Evolutionary conservation across 352 stramenopile species (phyloP), one percentile per base, ranked within the genome.

Genomic region (Pelagophyceae sp.): DNA sequence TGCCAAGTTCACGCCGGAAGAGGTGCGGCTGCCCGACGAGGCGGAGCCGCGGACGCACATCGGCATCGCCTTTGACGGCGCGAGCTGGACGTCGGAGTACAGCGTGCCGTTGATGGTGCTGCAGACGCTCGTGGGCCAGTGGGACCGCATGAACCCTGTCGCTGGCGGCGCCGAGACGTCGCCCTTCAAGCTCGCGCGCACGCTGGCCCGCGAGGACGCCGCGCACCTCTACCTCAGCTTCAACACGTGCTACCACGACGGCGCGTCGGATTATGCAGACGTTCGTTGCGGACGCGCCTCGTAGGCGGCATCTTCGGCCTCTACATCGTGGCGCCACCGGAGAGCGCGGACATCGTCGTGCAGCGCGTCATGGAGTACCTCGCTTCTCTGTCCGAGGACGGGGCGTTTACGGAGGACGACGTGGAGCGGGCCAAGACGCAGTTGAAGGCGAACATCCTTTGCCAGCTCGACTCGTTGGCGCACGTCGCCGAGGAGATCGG

Each of bases 191-290:
- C 86, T 99, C n/a, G 96, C 94, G 77, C 91, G 98, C 85, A 92
- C 95, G 79, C 88, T 99, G 11, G 95, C 95, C 20, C 87, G 95
- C 81, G 91, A 96, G 82, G 94, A 98, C 83, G 87, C 98, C 40
- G 95, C 94, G 58, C 95, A 99, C 88, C 97, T 90, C 70, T 96
- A 98, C 86, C 97, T 94, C 83, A 97, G 95, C 37, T 99, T 99
- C 89, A 99, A 99, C 90, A 99, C 95, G 77, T 98, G 93, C 88
- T 99, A 99, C 90, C 98, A 99, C 87, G 97, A 99, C 85, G 99
- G 95, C 51, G n/a, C n/a, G n/a, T n/a, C n/a, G n/a, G n/a, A n/a
- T n/a, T n/a, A n/a, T n/a, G n/a, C n/a, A n/a, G n/a, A n/a, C n/a
- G n/a, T n/a, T n/a, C n/a, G n/a, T n/a, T n/a, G n/a, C n/a, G n/a